These are phyloP conservation scores for Suhomyces chickasaworum DNA, from an alignment of 1,139 yeast genomes.

Conservation along the genomic window DNA sequence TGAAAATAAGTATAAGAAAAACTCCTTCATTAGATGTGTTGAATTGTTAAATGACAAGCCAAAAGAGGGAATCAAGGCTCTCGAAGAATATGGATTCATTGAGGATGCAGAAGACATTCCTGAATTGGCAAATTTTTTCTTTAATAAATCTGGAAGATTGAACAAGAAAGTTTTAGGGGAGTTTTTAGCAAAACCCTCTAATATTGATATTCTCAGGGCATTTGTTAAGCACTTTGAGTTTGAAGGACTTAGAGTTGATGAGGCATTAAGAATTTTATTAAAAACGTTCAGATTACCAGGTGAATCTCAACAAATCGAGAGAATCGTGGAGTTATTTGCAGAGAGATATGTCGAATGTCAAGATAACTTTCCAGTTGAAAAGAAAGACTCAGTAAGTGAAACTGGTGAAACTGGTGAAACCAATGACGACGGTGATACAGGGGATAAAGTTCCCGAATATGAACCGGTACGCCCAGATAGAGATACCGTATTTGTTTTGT, in stretches of 20 bases:
- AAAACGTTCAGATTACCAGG: conserved; percentile 93
- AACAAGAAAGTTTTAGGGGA: conserved; percentile 90
- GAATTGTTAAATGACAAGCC: conserved; percentile 77
- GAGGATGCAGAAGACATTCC: conserved; percentile 51
- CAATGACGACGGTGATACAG: neutral
- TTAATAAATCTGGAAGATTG: conserved; percentile 74
- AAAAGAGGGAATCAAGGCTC: conserved; percentile 64
- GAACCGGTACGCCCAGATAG: conserved; percentile 64
- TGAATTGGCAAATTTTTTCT: conserved; percentile 76
- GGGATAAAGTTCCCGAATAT: conserved; percentile 12
- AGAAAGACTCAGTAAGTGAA: conserved; percentile 17
- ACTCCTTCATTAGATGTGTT: conserved; percentile 74
- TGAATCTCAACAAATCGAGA: conserved; percentile 93
- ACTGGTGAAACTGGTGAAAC: neutral
- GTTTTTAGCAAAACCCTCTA: conserved; percentile 74
- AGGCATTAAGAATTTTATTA: conserved; percentile 80
- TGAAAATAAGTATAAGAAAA: conserved; percentile 59
- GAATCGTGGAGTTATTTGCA: conserved; percentile 86
- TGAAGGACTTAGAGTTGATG: conserved; percentile 79
- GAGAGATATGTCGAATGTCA: conserved; percentile 72
- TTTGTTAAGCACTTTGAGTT: conserved; percentile 79
- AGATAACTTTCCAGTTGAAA: conserved; percentile 20
- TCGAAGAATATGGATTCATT: conserved; percentile 67
- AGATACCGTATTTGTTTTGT: conserved; percentile 70
- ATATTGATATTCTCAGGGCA: conserved; percentile 56